Evolutionary conservation across 2,329 filamentous ascomycete genomes (phyloP).

Genomic region (Emergomyces africanus): DNA sequence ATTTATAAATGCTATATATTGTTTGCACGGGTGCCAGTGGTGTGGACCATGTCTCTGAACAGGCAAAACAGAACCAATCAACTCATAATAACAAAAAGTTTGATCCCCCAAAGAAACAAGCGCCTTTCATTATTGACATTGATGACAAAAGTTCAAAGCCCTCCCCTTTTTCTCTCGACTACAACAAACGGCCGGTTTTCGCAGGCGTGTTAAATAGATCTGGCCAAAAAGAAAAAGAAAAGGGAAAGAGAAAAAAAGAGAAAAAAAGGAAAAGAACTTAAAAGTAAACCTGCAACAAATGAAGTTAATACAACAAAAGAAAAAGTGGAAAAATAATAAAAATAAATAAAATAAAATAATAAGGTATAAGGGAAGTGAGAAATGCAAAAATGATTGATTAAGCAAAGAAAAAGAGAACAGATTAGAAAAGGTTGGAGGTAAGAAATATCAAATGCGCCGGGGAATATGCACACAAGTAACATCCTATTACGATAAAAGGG

Average conservation of each 20-base stretch:
- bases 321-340: too few species aligned
- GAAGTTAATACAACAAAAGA: background rate
- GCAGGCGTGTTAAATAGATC: background rate
- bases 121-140: too few species aligned
- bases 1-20: too few species aligned
- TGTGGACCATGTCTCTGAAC: too few species aligned
- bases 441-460: background rate
- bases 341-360: too few species aligned
- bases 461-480: conserved; percentile 1
- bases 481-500: background rate
- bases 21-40: too few species aligned
- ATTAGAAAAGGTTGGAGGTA: background rate
- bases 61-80: too few species aligned
- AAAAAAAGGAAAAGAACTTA: background rate
- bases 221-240: background rate
- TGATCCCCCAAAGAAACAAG: too few species aligned
- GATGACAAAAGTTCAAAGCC: too few species aligned
- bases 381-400: conserved; percentile 3
- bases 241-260: too few species aligned
- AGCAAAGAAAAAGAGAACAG: background rate
- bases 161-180: background rate
- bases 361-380: background rate
- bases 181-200: background rate
- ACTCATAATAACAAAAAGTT: too few species aligned
- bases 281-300: too few species aligned